Conservation (phyloP, 2,329 filamentous ascomycete species). For the Penicillium sp. region DNA sequence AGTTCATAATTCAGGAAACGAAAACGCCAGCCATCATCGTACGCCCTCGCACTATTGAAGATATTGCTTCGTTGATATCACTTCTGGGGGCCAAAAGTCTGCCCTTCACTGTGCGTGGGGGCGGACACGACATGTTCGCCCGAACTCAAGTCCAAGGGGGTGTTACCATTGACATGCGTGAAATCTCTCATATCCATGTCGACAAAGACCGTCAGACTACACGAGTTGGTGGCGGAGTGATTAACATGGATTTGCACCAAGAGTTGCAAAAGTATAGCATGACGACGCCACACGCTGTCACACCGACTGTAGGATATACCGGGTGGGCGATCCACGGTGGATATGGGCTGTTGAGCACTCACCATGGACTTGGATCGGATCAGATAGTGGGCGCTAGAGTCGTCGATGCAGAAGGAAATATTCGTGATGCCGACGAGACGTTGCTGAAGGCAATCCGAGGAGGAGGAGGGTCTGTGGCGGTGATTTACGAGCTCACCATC, state of each 20-base stretch:
- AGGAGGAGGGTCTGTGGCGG: slow-evolving; percentile 45
- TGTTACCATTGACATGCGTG: slow-evolving; percentile 45
- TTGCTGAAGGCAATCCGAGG: slow-evolving; percentile 47
- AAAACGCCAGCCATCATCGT: slow-evolving; percentile 24
- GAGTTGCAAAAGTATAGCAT: slow-evolving; percentile 35
- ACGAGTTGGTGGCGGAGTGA: slow-evolving; percentile 42
- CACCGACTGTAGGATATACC: slow-evolving; percentile 39
- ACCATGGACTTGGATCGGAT: slow-evolving; percentile 43
- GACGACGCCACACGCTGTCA: slow-evolving; percentile 27
- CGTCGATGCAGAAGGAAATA: slow-evolving; percentile 42
- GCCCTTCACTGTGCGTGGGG: slow-evolving; percentile 36
- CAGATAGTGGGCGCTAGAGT: slow-evolving; percentile 47
- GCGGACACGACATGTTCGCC: slow-evolving; percentile 44
- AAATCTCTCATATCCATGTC: slow-evolving; percentile 37
- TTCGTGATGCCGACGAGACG: slow-evolving; percentile 43
- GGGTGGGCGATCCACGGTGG: slow-evolving; percentile 46
- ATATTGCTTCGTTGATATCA: slow-evolving; percentile 29
- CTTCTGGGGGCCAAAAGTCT: slow-evolving; percentile 21
- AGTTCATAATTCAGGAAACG: slow-evolving; percentile 16
- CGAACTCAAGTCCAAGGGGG: slow-evolving; percentile 35
- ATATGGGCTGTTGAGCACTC: slow-evolving; percentile 38
- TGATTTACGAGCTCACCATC: slow-evolving; percentile 47
- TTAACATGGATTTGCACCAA: slow-evolving; percentile 32
- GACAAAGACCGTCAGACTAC: slow-evolving; percentile 33
- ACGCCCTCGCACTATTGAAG: slow-evolving; percentile 29